Evolutionary conservation across 306 rosid species (phyloP).

Genomic region (Glycyrrhiza uralensis): DNA sequence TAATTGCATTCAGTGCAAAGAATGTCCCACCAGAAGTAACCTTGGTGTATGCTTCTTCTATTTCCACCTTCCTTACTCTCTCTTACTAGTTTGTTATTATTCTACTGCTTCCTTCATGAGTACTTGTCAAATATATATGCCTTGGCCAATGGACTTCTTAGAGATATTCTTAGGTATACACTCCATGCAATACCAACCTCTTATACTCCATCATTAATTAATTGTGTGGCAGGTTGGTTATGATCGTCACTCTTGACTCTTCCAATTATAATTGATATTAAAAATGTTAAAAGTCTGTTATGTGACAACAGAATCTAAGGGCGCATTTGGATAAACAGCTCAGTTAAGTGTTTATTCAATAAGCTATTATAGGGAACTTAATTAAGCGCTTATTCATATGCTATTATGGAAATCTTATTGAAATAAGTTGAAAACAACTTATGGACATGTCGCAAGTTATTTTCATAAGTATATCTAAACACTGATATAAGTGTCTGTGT

Average conservation of each 20-base stretch:
- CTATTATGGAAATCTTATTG: too few relatives aligned
- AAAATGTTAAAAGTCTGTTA: background rate
- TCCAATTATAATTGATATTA: background rate
- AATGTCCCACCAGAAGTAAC: conserved; percentile 76
- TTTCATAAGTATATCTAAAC: too few relatives aligned
- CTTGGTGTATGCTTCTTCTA: conserved; percentile 71
- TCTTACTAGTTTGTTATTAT: too few relatives aligned
- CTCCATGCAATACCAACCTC: background rate
- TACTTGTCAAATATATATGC: background rate
- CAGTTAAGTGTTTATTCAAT: too few relatives aligned
- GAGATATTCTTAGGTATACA: background rate
- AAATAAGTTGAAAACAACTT: too few relatives aligned
- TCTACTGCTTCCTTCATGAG: background rate
- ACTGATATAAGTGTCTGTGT: too few relatives aligned
- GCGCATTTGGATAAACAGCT: too few relatives aligned
- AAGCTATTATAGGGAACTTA: too few relatives aligned
- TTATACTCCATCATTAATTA: background rate
- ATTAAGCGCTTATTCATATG: too few relatives aligned
- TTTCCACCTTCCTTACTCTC: background rate
- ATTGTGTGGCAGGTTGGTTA: background rate
- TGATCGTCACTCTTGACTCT: background rate
- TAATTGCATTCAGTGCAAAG: conserved; percentile 84
- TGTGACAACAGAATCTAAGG: background rate
- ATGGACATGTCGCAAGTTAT: too few relatives aligned
- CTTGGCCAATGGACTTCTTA: background rate